A percentile compares a stretch with the other conserved stretches of the same genome.
phyloP scores from a whole-genome alignment of 495 filamentous ascomycete genomes.

The Xanthoparmelia taractica region DNA sequence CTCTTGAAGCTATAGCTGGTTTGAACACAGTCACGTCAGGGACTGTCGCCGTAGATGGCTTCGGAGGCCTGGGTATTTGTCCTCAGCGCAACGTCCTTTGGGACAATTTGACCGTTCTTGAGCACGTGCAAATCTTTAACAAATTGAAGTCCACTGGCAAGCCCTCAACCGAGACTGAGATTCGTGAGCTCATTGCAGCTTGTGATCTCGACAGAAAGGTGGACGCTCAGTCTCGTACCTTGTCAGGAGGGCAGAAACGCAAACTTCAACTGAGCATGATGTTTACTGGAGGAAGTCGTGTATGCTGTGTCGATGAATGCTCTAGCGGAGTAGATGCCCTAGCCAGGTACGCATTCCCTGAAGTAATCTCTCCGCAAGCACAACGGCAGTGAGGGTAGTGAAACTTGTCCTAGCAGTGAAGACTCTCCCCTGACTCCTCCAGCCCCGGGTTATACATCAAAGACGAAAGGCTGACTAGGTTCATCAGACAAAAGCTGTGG shows the following conservation, averaged over 20 bases:
- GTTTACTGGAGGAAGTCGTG: slow-evolving; percentile 74
- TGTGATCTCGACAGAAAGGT: slow-evolving; percentile 67
- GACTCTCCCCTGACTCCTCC: too few relatives aligned
- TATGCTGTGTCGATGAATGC: slow-evolving; percentile 87
- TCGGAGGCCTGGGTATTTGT: slow-evolving; percentile 74
- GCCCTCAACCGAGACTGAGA: slow-evolving; percentile 45
- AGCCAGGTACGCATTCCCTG: slow-evolving; percentile 29
- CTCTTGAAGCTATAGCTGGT: slow-evolving; percentile 77
- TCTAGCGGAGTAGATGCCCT: slow-evolving; percentile 77
- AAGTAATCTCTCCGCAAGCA: too few relatives aligned
- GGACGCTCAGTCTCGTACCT: slow-evolving; percentile 54
- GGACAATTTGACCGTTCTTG: slow-evolving; percentile 71
- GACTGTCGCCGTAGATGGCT: slow-evolving; percentile 60
- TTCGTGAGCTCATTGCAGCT: slow-evolving; percentile 50
- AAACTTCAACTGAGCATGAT: slow-evolving; percentile 92
- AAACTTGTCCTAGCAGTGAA: too few relatives aligned
- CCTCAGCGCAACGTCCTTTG: slow-evolving; percentile 88
- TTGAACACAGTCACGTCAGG: slow-evolving; percentile 63
- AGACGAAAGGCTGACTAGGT: too few relatives aligned
- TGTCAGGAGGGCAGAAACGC: slow-evolving; percentile 83
- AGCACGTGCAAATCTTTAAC: slow-evolving; percentile 76
- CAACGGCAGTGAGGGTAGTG: too few relatives aligned
- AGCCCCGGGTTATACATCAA: too few relatives aligned
- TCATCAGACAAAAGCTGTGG: slow-evolving; percentile 67
- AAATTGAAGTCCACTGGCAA: slow-evolving; percentile 55